These are phyloP conservation scores for Cardiospermum halicacabum DNA, from an alignment of 345 rosid species.

Conservation along the genomic window DNA sequence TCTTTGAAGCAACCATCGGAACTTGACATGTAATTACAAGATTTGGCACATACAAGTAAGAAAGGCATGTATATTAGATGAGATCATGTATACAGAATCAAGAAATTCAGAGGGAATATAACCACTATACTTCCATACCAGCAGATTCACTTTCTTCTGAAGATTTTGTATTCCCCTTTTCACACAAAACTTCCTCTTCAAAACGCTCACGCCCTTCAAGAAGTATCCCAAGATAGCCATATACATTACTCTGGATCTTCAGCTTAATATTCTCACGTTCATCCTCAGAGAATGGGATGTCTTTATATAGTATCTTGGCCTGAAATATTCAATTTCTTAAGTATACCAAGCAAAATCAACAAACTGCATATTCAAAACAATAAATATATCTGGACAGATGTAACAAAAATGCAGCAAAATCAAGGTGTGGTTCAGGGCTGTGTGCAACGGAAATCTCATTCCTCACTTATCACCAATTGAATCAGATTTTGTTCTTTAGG, in stretches of 20 bases:
- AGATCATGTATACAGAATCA: background rate
- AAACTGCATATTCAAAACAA: background rate
- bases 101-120: conserved; percentile 1
- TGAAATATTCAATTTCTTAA: conserved; percentile 27
- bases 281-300: conserved; percentile 71
- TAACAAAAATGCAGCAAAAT: background rate
- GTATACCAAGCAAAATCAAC: background rate
- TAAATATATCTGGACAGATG: background rate
- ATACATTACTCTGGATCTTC: conserved; percentile 82
- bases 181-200: conserved; percentile 75
- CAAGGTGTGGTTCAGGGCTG: background rate
- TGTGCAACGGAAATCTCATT: background rate
- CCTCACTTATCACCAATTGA: background rate
- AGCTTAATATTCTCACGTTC: conserved; percentile 80
- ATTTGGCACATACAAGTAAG: background rate
- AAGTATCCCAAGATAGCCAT: conserved; percentile 87
- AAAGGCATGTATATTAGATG: background rate
- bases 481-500: conserved; percentile 3
- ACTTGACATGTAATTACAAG: background rate
- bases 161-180: conserved; percentile 27
- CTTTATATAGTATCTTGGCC: conserved; percentile 96
- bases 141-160: conserved; percentile 22
- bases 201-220: conserved; percentile 97
- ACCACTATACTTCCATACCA: conserved; percentile 32
- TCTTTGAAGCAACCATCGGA: background rate